Conservation (phyloP, 2,329 filamentous ascomycete genomes). For the Fusarium nygamai region DNA sequence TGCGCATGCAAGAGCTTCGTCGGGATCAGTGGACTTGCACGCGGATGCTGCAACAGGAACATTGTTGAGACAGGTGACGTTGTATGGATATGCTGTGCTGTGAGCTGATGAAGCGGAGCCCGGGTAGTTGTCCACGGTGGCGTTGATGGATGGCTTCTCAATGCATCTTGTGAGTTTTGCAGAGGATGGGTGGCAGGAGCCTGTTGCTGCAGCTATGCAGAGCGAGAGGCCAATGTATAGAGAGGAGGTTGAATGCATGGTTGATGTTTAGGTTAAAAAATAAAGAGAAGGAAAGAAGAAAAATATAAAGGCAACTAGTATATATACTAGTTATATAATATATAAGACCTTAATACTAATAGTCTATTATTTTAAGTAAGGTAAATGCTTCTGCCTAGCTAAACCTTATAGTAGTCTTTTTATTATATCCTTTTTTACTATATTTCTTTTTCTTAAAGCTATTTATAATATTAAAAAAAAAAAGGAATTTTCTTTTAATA, state of each 20-base stretch:
- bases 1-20: constrained; percentile 5
- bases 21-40: not conserved
- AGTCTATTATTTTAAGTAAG: too few relatives aligned
- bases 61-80: constrained; percentile 45
- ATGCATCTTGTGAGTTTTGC: not conserved
- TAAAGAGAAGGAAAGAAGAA: too few relatives aligned
- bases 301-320: not conserved
- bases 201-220: too few relatives aligned
- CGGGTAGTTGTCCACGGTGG: not conserved
- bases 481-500: too few relatives aligned
- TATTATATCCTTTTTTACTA: too few relatives aligned
- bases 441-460: too few relatives aligned
- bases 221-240: not conserved
- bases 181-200: not conserved
- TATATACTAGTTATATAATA: too few relatives aligned
- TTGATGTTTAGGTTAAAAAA: too few relatives aligned
- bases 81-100: not conserved
- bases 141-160: not conserved
- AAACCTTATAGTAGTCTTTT: too few relatives aligned
- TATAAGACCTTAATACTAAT: too few relatives aligned
- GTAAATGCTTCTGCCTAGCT: too few relatives aligned
- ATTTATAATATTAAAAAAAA: too few relatives aligned
- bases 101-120: not conserved
- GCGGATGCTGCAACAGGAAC: constrained; percentile 14
- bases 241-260: not conserved